Base-by-base conservation (phyloP, 2,329 filamentous ascomycete species). In the Ophiostoma angusticollis region DNA sequence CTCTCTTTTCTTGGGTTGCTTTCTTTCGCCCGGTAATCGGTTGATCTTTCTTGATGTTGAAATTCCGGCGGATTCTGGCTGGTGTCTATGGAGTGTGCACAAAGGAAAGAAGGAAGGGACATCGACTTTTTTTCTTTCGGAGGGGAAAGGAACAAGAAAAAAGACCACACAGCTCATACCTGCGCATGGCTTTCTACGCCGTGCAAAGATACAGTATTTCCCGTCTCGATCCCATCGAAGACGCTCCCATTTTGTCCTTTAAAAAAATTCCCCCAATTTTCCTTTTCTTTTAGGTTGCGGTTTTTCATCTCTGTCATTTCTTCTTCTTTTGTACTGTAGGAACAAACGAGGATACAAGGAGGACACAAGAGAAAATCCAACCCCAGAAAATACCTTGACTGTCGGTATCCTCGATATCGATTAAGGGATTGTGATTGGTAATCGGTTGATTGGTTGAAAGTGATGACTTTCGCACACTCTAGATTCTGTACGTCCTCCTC, bases 31-130 rank as follows among this genome's bases (percentile, higher is more conserved):
- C 60, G 52, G 53, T 53, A 50, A 55, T 58, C 53, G 58, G 54
- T 59, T 58, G 58, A 60, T 56, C 53, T 59, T 57, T 56, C 58
- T 47, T 46, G 43, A 42, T 40, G 59, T 58, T 58, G 57, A 58
- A 52, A 48, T 57, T 57, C 53, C 59, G 62, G 68, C 62, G 61
- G 64, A 67, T 63, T 38, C 46, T 41, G 46, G 46, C 62, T 64
- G 71, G 71, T 74, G 71, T 75, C 69, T 72, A 66, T 61, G 71
- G 71, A 74, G 70, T 74, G 63, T 73, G 63, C 57, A 69, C 68
- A 67, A 61, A 61, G 68, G 68, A 70, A 70, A 61, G 68, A 63
- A 42, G 42, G 39, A 42, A 42, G 42, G 42, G 41, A 42, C 38
- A 31, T 35, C 38, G 28, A 37, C 37, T 9, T 21, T 44, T 40